Base-by-base conservation (phyloP, 345 rosid genomes). In the Hypericum perforatum region DNA sequence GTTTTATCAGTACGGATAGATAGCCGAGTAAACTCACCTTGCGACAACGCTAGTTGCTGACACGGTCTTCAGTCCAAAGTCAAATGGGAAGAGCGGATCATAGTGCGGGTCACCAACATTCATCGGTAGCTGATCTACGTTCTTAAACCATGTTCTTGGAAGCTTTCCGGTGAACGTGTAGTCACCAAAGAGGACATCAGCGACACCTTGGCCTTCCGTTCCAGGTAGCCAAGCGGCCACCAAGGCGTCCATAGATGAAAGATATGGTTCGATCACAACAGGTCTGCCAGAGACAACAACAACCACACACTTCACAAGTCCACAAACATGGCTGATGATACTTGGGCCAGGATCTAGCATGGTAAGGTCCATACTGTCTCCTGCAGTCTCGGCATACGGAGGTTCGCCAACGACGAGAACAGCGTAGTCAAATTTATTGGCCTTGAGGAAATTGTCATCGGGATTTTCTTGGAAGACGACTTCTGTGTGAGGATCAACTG, bases 201-300 rank as follows among this genome's bases (percentile, higher is more conserved):
- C 12, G 3, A 50, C 54, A 7, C 54, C 54, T 8, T 50, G 54
- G 3, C 54, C 54, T 50, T 50, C 54, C 3, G 39, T 22, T 7
- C 39, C 54, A 7, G 54, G 54, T 1, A 50, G 54, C 54, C 54
- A 50, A 8, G 54, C 54, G 0, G 39, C 54, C 13, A 50, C 54
- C 1, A 50, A 39, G 9, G 54, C 54, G 11, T 50, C 54, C 4
- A 50, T 50, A 6, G 36, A 7, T 7, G 54, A 5, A 0, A 50
- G 37, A 11, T 32, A 50, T 7, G 39, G 54, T 13, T 50, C 39
- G 7, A 50, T 22, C 38, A 50, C 54, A 3, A 50, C 7, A 8
- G 54, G 54, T 13, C 54, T 0, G 5, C 54, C 54, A 6, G 54
- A 22, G 54, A 50, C 12, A 5, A 50, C 3, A 2, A 50, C n/a